A percentile compares a stretch with the other conserved stretches of the same genome.
These are phyloP conservation scores for Atalantia buxifolia DNA, from an alignment of 345 rosid species.

Conservation along the genomic window DNA sequence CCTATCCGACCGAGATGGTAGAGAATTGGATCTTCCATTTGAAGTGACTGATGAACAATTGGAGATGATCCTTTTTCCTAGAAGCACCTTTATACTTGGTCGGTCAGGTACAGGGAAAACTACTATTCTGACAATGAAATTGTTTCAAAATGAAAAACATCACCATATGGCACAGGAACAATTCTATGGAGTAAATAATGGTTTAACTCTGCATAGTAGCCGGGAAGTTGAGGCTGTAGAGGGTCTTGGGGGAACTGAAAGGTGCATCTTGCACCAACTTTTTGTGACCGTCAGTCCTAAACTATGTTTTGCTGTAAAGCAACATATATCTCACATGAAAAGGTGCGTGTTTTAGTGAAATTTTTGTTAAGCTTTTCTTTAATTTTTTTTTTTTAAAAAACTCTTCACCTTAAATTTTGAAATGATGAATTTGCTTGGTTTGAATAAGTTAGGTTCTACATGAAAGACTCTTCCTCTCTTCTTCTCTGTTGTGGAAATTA, in stretches of 20 bases:
- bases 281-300: conserved; percentile 55
- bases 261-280: conserved; percentile 33
- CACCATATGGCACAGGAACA: conserved; percentile 25
- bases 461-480: neutral
- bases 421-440: neutral
- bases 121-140: conserved; percentile 45
- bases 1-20: conserved; percentile 37
- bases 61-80: conserved; percentile 33
- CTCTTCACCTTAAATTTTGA: neutral
- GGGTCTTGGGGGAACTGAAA: conserved; percentile 9
- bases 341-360: neutral
- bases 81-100: conserved; percentile 48
- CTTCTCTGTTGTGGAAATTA: neutral
- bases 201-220: neutral
- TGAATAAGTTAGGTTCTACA: neutral
- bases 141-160: conserved; percentile 36
- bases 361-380: too few species aligned
- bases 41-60: conserved; percentile 45
- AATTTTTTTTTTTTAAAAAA: too few species aligned
- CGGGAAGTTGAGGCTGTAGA: neutral
- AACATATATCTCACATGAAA: conserved; percentile 22
- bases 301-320: conserved; percentile 44
- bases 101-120: conserved; percentile 67
- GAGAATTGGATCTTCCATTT: conserved; percentile 45
- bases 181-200: neutral